These are phyloP conservation scores for Aspergillus luchuensis DNA, from an alignment of 2,329 filamentous ascomycete species.

Conservation along the genomic window DNA sequence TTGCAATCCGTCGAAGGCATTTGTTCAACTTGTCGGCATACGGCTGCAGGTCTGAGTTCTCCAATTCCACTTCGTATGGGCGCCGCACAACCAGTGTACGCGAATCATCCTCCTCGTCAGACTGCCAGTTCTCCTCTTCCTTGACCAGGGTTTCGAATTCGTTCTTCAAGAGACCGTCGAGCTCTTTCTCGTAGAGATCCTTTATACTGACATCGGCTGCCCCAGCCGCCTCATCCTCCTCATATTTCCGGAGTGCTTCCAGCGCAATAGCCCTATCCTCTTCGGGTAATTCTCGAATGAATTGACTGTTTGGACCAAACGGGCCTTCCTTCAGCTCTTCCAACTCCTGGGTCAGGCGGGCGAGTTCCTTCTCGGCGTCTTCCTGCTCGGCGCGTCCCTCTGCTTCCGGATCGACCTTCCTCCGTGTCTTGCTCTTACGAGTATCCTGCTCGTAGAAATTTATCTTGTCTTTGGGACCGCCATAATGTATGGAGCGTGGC, in stretches of 20 bases:
- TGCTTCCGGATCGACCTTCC: conserved; percentile 42
- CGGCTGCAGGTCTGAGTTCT: conserved; percentile 39
- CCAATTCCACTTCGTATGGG: conserved; percentile 35
- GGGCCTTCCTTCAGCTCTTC: conserved; percentile 41
- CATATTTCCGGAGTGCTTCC: conserved; percentile 46
- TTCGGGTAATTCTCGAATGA: conserved; percentile 46
- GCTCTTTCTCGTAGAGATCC: conserved; percentile 45
- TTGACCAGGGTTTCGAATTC: conserved; percentile 41
- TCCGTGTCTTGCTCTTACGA: conserved; percentile 37
- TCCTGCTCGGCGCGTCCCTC: conserved; percentile 42
- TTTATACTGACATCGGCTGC: conserved; percentile 31
- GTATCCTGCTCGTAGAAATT: conserved; percentile 48
- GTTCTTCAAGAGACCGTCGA: conserved; percentile 44
- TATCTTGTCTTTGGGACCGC: conserved; percentile 45
- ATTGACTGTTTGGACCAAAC: conserved; percentile 46
- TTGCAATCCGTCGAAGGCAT: conserved; percentile 35
- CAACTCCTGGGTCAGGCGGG: conserved; percentile 44
- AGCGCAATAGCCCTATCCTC: conserved; percentile 45
- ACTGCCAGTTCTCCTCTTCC: conserved; percentile 42
- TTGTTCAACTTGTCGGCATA: conserved; percentile 46
- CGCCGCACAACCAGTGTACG: conserved; percentile 21
- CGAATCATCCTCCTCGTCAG: conserved; percentile 20
- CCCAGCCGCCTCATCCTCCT: conserved; percentile 37
- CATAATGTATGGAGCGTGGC: conserved; percentile 34
- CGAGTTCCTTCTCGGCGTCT: conserved; percentile 41